Percentiles rank a stretch among this genome's conserved stretches.
phyloP scores from a whole-genome alignment of 495 filamentous ascomycete species.

The Penicillium argentinense region DNA sequence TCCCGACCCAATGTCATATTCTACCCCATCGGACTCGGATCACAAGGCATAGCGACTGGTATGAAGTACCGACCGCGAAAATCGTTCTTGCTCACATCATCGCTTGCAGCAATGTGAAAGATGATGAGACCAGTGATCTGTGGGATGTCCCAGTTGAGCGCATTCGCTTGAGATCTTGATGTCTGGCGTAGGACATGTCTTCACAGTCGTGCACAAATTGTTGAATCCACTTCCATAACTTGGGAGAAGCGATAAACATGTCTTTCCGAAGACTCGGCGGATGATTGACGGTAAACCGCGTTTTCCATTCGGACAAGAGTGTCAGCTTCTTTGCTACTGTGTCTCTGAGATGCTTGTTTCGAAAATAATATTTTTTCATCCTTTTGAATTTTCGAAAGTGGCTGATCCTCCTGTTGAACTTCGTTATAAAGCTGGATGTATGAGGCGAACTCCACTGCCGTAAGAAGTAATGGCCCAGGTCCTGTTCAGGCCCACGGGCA shows the following conservation, averaged over 20 bases:
- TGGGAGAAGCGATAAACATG: constrained; percentile 24
- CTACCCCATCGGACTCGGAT: too few species aligned
- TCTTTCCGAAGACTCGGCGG: constrained; percentile 18
- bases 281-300: constrained; percentile 13
- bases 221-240: constrained; percentile 25
- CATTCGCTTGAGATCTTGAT: constrained; percentile 1
- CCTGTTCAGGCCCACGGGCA: constrained; percentile 9
- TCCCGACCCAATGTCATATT: too few species aligned
- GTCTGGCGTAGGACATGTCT: constrained; percentile 5
- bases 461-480: constrained; percentile 15
- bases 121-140: background rate
- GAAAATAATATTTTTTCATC: constrained; percentile 24
- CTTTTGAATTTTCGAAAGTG: constrained; percentile 17
- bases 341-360: constrained; percentile 13
- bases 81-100: too few species aligned
- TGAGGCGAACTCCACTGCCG: constrained; percentile 14
- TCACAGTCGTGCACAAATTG: constrained; percentile 16
- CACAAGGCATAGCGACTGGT: too few species aligned
- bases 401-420: constrained; percentile 18
- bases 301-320: constrained; percentile 24
- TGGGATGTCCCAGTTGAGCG: background rate
- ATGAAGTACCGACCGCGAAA: too few species aligned
- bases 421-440: constrained; percentile 17
- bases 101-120: background rate
- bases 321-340: constrained; percentile 29